A percentile compares a stretch with the other conserved stretches of the same genome.
Conservation (phyloP, 2,329 filamentous ascomycete species). For the Hypoxylon sp. region DNA sequence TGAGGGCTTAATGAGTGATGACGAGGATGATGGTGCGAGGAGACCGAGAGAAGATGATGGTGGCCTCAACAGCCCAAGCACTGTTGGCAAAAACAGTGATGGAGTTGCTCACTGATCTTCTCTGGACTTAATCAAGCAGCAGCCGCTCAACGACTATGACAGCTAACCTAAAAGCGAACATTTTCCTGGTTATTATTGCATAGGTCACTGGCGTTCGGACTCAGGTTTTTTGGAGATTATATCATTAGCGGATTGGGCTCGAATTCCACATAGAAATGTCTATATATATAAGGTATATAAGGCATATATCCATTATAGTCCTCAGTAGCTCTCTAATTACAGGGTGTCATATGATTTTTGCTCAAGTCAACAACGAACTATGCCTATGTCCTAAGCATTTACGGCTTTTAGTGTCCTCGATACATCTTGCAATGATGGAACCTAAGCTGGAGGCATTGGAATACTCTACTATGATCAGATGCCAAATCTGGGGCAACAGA, state of each 20-base stretch:
- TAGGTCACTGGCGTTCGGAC: slow-evolving; percentile 36
- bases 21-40: slow-evolving; percentile 72
- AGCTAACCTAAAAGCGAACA: slow-evolving; percentile 8
- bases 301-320: no score
- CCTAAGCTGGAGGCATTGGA: background rate
- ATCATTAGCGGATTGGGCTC: slow-evolving; percentile 18
- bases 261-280: slow-evolving; percentile 14
- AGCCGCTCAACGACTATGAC: background rate
- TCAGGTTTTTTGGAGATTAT: slow-evolving; percentile 8
- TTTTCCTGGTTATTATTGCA: slow-evolving; percentile 32
- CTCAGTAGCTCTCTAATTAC: slow-evolving; percentile 1
- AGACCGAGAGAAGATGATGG: slow-evolving; percentile 54
- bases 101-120: slow-evolving; percentile 48
- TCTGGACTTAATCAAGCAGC: background rate
- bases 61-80: slow-evolving; percentile 62
- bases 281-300: no score
- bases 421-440: background rate
- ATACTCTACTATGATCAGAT: background rate
- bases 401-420: no score
- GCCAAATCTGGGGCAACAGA: background rate
- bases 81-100: slow-evolving; percentile 62
- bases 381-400: background rate
- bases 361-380: background rate
- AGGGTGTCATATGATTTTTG: slow-evolving; percentile 1
- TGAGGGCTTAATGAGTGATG: slow-evolving; percentile 89